Evolutionary conservation across 495 filamentous ascomycete genomes (phyloP), one percentile per base, ranked within the genome.

Genomic region (Xylaria acuta): DNA sequence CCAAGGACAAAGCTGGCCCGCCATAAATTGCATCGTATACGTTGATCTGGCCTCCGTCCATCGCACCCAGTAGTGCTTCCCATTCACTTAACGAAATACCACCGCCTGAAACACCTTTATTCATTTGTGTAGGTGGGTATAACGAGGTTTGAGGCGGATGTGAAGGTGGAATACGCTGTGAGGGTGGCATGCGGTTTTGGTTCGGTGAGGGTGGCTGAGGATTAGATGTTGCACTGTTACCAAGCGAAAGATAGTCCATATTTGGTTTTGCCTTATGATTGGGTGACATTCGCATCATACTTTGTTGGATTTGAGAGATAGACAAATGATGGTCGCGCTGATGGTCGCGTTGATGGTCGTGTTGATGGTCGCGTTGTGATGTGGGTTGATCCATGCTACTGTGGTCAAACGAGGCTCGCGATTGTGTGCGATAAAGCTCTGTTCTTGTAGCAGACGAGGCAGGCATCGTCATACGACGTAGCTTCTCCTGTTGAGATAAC

Each of bases 21-120:
- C 92, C 93, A 75, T 95, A 95, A 66, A 95, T 94, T 12, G 91
- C 90, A 73, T 92, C 93, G 85, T 94, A 96, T 12, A 95, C 89
- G 76, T 93, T 95, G 20, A 90, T 89, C 75, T 88, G 89, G 5
- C 91, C 93, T 43, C 89, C 89, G 72, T 96, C 94, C 82, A 97
- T 89, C 45, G 89, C 90, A 51, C 90, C 90, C 22, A 95, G 84
- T 1, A 96, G 86, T 16, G 89, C 87, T 77, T 95, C 93, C 94
- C 93, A 96, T 72, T 95, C 93, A 0, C 89, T 84, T 67, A 89
- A 80, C 3, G 90, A 88, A 11, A 90, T 84, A 49, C 84, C 68
- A 25, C 73, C 75, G n/a, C 76, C 66, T 6, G 77, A 75, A 58
- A 71, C 56, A 34, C 74, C 75, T 60, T 84, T 83, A 12, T 80